Percentiles rank a stretch among this genome's conserved stretches.
phyloP scores from a whole-genome alignment of 2,329 filamentous ascomycete species.

The Penicillium sp. region DNA sequence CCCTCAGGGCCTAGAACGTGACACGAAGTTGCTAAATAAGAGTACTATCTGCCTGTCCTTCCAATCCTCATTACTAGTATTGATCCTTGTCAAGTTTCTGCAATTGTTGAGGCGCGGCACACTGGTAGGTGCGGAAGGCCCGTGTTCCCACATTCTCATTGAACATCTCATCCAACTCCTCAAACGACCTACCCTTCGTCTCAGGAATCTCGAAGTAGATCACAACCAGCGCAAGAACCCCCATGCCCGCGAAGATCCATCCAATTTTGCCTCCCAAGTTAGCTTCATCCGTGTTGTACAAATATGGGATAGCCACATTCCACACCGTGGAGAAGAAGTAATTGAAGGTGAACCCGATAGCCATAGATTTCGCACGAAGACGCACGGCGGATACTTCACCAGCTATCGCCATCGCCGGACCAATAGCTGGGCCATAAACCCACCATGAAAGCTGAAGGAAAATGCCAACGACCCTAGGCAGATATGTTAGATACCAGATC shows the following conservation, averaged over 20 bases:
- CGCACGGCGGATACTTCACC: slow-evolving; percentile 10
- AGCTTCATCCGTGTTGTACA: slow-evolving; percentile 24
- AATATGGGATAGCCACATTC: slow-evolving; percentile 6
- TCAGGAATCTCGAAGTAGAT: slow-evolving; percentile 34
- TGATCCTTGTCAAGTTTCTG: background rate
- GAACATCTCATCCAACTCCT: slow-evolving; percentile 38
- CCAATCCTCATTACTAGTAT: background rate
- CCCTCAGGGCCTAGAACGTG: too few relatives aligned
- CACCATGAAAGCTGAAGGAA: slow-evolving; percentile 13
- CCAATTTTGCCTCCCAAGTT: slow-evolving; percentile 36
- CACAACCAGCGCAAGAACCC: slow-evolving; percentile 19
- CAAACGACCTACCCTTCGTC: slow-evolving; percentile 34
- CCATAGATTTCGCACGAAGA: slow-evolving; percentile 13
- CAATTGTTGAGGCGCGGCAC: background rate
- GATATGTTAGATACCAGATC: background rate
- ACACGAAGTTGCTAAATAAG: too few relatives aligned
- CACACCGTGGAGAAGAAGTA: slow-evolving; percentile 13
- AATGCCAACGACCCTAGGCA: slow-evolving; percentile 7
- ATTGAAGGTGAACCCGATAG: slow-evolving; percentile 11
- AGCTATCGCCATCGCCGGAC: slow-evolving; percentile 11
- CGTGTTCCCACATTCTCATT: slow-evolving; percentile 3
- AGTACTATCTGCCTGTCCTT: background rate
- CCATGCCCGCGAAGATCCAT: slow-evolving; percentile 32
- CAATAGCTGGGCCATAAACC: slow-evolving; percentile 12
- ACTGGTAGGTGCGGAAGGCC: slow-evolving; percentile 9